These are phyloP conservation scores for Boletus mariae DNA, from an alignment of 1,284 basidiomycete species.

Conservation along the genomic window DNA sequence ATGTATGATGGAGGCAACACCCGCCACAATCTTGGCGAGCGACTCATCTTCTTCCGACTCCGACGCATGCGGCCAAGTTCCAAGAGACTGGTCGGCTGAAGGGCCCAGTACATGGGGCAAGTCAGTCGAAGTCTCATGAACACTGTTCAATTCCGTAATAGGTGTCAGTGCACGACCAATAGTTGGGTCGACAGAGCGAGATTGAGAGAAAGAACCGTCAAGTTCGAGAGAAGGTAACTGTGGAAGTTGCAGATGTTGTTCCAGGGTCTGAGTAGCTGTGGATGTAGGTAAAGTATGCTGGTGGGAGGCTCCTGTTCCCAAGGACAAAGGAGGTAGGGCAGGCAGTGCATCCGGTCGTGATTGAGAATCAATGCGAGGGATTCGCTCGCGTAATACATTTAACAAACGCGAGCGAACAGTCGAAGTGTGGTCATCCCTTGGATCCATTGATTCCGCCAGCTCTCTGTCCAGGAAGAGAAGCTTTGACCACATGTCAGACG, in stretches of 20 bases:
- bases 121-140: constrained; percentile 25
- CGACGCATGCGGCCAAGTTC: constrained; percentile 9
- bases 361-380: constrained; percentile 42
- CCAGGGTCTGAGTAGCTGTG: constrained; percentile 13
- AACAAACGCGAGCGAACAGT: constrained; percentile 61
- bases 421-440: constrained; percentile 74
- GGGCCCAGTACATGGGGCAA: constrained; percentile 14
- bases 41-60: constrained; percentile 29
- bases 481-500: constrained; percentile 36
- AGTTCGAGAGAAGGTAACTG: constrained; percentile 51
- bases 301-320: constrained; percentile 20
- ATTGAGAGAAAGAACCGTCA: constrained; percentile 24
- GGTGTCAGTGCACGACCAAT: constrained; percentile 38
- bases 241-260: constrained; percentile 26
- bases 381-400: constrained; percentile 62
- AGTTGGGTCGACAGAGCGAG: constrained; percentile 15
- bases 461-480: constrained; percentile 89
- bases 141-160: constrained; percentile 44
- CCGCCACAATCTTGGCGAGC: constrained; percentile 12
- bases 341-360: constrained; percentile 19
- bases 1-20: constrained; percentile 20
- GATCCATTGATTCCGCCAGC: constrained; percentile 74
- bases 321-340: constrained; percentile 13
- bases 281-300: constrained; percentile 12
- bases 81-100: constrained; percentile 24